Percentiles rank a stretch among this genome's conserved stretches.
Conservation (phyloP, 192 early-diverging fungal genomes). For the Backusella tuberculispora region DNA sequence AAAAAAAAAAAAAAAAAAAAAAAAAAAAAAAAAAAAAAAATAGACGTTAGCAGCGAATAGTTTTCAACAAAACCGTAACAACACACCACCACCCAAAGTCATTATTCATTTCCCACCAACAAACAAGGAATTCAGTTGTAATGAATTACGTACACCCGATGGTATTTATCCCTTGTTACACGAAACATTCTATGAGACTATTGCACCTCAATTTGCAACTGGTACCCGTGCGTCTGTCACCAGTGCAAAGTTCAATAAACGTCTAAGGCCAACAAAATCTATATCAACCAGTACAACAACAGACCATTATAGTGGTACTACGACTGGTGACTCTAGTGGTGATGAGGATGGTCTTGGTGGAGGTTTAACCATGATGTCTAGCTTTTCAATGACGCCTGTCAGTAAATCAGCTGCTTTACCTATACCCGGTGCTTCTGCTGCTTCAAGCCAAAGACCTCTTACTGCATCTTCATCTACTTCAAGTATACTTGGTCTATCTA, state of each 20-base stretch:
- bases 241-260: constrained; percentile 44
- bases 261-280: constrained; percentile 4
- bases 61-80: not conserved
- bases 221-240: constrained; percentile 51
- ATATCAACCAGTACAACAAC: not conserved
- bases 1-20: too few species aligned
- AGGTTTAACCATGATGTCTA: too few species aligned
- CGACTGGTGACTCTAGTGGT: not conserved
- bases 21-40: not conserved
- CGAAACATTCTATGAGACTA: constrained; percentile 50
- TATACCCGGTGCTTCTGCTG: constrained; percentile 20
- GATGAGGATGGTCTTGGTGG: not conserved
- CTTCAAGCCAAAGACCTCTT: not conserved
- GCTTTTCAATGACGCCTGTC: not conserved
- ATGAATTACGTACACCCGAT: constrained; percentile 53
- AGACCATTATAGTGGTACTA: not conserved
- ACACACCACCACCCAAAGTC: not conserved
- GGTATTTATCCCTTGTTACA: constrained; percentile 54
- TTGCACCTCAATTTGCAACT: constrained; percentile 48
- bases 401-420: constrained; percentile 24
- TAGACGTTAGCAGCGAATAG: constrained; percentile 17
- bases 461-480: not conserved
- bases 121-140: constrained; percentile 41
- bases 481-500: constrained; percentile 1
- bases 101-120: constrained; percentile 38